These are phyloP conservation scores for Chaetomium tenue DNA, from an alignment of 495 filamentous ascomycete species.

Conservation along the genomic window DNA sequence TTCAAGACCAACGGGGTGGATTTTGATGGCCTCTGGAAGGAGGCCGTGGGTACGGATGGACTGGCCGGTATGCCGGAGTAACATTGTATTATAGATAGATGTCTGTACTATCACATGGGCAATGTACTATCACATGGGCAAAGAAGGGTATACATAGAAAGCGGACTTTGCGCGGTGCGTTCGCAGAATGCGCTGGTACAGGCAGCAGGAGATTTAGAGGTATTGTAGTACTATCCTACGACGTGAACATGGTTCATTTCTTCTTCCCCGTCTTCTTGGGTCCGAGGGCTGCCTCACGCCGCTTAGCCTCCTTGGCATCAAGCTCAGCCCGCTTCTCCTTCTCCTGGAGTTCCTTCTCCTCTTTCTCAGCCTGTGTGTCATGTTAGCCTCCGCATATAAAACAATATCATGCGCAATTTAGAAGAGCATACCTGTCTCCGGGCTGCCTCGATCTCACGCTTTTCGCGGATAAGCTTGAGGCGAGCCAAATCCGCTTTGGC, in stretches of 20 bases:
- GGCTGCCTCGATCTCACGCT: slow-evolving; percentile 77
- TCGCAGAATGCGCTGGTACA: not conserved
- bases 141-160: not conserved
- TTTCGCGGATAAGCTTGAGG: slow-evolving; percentile 74
- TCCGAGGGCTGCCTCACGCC: slow-evolving; percentile 56
- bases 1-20: slow-evolving; percentile 70
- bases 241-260: slow-evolving; percentile 28
- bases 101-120: not conserved
- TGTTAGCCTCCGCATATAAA: slow-evolving; percentile 4
- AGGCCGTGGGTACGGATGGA: slow-evolving; percentile 64
- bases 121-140: not conserved
- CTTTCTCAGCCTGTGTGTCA: slow-evolving; percentile 59
- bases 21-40: slow-evolving; percentile 72
- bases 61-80: slow-evolving; percentile 26
- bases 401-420: not conserved
- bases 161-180: not conserved
- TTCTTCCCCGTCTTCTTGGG: slow-evolving; percentile 37
- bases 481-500: slow-evolving; percentile 88
- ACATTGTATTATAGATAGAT: not conserved
- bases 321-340: slow-evolving; percentile 52
- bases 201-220: not conserved
- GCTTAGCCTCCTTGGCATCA: slow-evolving; percentile 61
- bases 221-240: slow-evolving; percentile 5
- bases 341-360: slow-evolving; percentile 64
- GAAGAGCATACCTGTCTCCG: slow-evolving; percentile 48